Percentiles rank a stretch among this genome's conserved stretches.
Conservation (phyloP, 2,329 filamentous ascomycete genomes). For the Penicillium sp. region DNA sequence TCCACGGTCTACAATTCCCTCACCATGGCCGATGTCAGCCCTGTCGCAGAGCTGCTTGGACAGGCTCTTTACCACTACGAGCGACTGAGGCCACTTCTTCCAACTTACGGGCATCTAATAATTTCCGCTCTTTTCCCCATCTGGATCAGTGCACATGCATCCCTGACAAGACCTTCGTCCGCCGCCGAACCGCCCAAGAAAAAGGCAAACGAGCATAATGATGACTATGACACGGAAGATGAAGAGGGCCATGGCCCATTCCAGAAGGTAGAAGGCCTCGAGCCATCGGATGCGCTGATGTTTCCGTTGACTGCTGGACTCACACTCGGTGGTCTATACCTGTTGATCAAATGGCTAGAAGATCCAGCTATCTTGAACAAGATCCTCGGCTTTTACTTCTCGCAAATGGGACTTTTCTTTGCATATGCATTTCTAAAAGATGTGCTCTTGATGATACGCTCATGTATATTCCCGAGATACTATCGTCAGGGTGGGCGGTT, state of each 20-base stretch:
- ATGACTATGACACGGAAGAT: conserved; percentile 38
- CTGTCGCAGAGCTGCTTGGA: conserved; percentile 40
- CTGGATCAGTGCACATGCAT: conserved; percentile 78
- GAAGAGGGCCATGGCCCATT: conserved; percentile 52
- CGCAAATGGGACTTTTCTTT: conserved; percentile 71
- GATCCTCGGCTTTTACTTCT: conserved; percentile 79
- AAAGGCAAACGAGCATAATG: conserved; percentile 33
- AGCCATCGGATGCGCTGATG: conserved; percentile 74
- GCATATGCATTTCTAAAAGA: conserved; percentile 73
- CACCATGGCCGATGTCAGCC: conserved; percentile 36
- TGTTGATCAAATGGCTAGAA: conserved; percentile 82
- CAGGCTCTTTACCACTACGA: conserved; percentile 46
- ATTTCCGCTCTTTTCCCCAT: conserved; percentile 75
- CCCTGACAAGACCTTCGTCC: conserved; percentile 76
- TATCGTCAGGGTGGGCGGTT: conserved; percentile 55
- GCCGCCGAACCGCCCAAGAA: conserved; percentile 61
- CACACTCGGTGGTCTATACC: conserved; percentile 73
- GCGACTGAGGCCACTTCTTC: conserved; percentile 46
- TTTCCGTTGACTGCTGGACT: conserved; percentile 74
- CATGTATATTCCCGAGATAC: conserved; percentile 68
- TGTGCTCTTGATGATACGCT: conserved; percentile 58
- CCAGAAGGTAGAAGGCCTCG: conserved; percentile 64
- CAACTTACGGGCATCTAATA: conserved; percentile 59
- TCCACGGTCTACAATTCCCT: not conserved
- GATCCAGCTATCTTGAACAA: conserved; percentile 78